Percentiles rank a stretch among this genome's conserved stretches.
Conservation (phyloP, 2,329 filamentous ascomycete species). For the Cordyceps farinosa region DNA sequence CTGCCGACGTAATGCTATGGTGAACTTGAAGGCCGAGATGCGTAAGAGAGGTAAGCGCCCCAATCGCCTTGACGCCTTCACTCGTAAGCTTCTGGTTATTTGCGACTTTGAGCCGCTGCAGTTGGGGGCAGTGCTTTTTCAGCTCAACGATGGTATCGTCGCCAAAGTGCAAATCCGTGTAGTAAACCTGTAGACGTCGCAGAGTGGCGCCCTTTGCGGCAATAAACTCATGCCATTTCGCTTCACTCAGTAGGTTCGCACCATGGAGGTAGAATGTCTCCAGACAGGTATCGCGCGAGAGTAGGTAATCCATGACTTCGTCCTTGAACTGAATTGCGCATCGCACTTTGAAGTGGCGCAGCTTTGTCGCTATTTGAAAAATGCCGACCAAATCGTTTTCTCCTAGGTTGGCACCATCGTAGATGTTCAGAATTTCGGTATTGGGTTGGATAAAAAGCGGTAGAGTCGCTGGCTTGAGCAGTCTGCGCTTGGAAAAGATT, state of each 20-base stretch:
- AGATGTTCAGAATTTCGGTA: slow-evolving; percentile 51
- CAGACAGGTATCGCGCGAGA: slow-evolving; percentile 66
- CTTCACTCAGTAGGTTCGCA: slow-evolving; percentile 75
- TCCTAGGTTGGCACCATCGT: slow-evolving; percentile 61
- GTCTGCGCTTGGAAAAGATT: slow-evolving; percentile 57
- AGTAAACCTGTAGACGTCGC: slow-evolving; percentile 71
- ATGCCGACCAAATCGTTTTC: slow-evolving; percentile 76
- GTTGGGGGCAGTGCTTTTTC: slow-evolving; percentile 59
- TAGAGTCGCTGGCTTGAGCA: slow-evolving; percentile 52
- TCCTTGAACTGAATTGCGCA: slow-evolving; percentile 94
- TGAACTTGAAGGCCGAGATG: slow-evolving; percentile 72
- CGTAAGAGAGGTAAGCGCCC: slow-evolving; percentile 59
- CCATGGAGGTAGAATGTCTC: slow-evolving; percentile 75
- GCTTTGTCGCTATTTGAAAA: slow-evolving; percentile 67
- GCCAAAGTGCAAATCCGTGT: slow-evolving; percentile 77
- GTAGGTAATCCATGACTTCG: slow-evolving; percentile 73
- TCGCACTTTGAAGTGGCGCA: slow-evolving; percentile 70
- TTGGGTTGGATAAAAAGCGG: slow-evolving; percentile 54
- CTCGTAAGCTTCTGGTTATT: slow-evolving; percentile 73
- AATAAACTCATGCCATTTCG: slow-evolving; percentile 71
- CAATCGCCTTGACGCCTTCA: slow-evolving; percentile 62
- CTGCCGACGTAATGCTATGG: slow-evolving; percentile 51
- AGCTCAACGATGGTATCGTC: slow-evolving; percentile 66
- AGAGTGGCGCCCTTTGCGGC: slow-evolving; percentile 61
- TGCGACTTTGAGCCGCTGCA: slow-evolving; percentile 74